Evolutionary conservation across 169 alveolate genomes (phyloP).

Genomic region (Cryptosporidium parvum): DNA sequence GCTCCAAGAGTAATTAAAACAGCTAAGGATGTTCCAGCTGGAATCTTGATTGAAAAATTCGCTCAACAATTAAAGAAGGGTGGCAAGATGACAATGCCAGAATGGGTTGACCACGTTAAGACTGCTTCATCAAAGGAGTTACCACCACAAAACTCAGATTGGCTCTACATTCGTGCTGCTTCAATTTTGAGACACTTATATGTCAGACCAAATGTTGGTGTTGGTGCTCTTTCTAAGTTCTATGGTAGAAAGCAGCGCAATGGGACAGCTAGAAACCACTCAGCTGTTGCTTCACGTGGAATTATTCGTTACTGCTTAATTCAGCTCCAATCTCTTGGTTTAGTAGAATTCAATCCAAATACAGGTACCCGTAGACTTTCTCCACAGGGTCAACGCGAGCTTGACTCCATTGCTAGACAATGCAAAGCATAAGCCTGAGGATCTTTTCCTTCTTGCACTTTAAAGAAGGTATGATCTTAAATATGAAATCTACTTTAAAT

Average conservation of each 20-base stretch:
- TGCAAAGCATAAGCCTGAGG: constrained; percentile 67
- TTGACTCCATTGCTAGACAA: constrained; percentile 87
- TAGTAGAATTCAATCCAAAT: constrained; percentile 92
- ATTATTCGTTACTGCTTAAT: constrained; percentile 94
- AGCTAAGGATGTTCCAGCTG: constrained; percentile 96
- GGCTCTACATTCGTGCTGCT: constrained; percentile 97
- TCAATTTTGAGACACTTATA: constrained; percentile 95
- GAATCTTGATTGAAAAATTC: constrained; percentile 92
- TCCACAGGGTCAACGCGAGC: constrained; percentile 86
- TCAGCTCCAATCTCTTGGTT: constrained; percentile 93
- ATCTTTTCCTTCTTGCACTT: background rate
- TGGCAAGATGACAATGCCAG: constrained; percentile 94
- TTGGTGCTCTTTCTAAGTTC: constrained; percentile 91
- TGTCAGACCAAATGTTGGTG: constrained; percentile 94
- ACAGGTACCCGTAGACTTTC: constrained; percentile 87
- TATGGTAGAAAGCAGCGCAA: constrained; percentile 93
- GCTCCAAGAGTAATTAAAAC: constrained; percentile 78
- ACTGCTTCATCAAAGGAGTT: constrained; percentile 94
- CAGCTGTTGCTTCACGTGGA: constrained; percentile 94
- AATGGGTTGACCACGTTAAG: constrained; percentile 95
- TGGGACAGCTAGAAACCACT: constrained; percentile 92
- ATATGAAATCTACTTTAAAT: constrained; percentile 15
- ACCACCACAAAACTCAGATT: constrained; percentile 96
- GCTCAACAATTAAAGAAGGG: constrained; percentile 94
- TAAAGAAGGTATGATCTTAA: background rate